These are phyloP conservation scores for Gossypium anomalum DNA, from an alignment of 345 rosid species.

Conservation along the genomic window DNA sequence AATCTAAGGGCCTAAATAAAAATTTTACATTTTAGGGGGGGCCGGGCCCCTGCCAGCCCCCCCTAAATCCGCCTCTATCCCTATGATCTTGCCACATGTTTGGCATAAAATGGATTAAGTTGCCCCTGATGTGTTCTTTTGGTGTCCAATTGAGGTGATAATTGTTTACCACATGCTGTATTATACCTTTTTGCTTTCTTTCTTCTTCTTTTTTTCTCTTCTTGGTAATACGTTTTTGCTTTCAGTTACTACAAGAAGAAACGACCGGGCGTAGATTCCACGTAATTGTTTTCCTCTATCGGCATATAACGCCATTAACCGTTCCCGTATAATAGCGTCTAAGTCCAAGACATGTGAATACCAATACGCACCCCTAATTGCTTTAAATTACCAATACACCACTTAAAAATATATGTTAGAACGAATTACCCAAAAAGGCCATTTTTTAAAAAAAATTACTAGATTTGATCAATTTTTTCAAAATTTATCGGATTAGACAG, in stretches of 20 bases:
- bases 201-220: too few relatives aligned
- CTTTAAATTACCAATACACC: background rate
- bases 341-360: background rate
- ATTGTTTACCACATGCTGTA: background rate
- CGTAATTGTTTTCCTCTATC: background rate
- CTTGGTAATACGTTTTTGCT: background rate
- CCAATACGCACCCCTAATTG: background rate
- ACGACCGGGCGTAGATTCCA: background rate
- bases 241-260: background rate
- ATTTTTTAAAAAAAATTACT: rapidly evolving
- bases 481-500: too few relatives aligned
- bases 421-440: too few relatives aligned
- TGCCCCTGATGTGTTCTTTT: background rate
- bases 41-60: rapidly evolving
- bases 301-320: background rate
- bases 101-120: background rate
- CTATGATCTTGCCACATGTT: background rate
- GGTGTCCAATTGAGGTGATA: background rate
- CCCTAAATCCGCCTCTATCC: too few relatives aligned
- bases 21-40: too few relatives aligned
- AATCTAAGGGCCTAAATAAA: too few relatives aligned
- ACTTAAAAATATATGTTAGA: background rate
- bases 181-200: background rate
- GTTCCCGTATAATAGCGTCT: background rate
- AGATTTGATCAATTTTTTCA: too few relatives aligned